Conservation (phyloP, 257 asterid genomes). For the Fraxinus cuspidata region DNA sequence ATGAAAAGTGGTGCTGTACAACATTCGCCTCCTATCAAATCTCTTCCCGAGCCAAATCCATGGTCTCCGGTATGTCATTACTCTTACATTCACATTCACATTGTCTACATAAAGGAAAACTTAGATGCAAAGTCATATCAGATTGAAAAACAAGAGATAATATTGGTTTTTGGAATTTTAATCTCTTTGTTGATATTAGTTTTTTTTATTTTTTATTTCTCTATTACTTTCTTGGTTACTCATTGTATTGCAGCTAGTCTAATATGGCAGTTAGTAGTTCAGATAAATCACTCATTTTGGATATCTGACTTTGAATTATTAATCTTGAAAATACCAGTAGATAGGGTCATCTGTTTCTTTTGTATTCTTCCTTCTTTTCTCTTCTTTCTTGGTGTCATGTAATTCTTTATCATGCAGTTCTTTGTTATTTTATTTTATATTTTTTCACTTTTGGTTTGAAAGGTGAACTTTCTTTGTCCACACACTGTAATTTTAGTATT, state of each 20-base stretch:
- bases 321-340: not conserved
- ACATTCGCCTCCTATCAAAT: conserved; percentile 87
- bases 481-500: not conserved
- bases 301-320: not conserved
- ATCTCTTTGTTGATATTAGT: not conserved
- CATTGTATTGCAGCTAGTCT: not conserved
- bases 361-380: not conserved
- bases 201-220: not conserved
- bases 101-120: not conserved
- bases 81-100: conserved; percentile 19
- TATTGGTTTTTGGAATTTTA: not conserved
- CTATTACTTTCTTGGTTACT: conserved; percentile 1
- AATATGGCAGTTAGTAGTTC: conserved; percentile 4
- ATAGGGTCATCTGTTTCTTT: not conserved
- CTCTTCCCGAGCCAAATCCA: conserved; percentile 85
- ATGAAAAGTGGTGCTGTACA: conserved; percentile 88
- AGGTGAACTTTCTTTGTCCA: not conserved
- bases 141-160: conserved; percentile 7
- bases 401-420: not conserved
- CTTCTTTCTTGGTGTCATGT: not conserved
- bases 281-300: not conserved
- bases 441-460: not conserved
- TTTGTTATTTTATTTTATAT: not conserved
- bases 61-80: conserved; percentile 91
- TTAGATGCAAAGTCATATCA: conserved; percentile 4